Conservation (phyloP, 495 filamentous ascomycete species). For the Hyaloscypha finlandica region DNA sequence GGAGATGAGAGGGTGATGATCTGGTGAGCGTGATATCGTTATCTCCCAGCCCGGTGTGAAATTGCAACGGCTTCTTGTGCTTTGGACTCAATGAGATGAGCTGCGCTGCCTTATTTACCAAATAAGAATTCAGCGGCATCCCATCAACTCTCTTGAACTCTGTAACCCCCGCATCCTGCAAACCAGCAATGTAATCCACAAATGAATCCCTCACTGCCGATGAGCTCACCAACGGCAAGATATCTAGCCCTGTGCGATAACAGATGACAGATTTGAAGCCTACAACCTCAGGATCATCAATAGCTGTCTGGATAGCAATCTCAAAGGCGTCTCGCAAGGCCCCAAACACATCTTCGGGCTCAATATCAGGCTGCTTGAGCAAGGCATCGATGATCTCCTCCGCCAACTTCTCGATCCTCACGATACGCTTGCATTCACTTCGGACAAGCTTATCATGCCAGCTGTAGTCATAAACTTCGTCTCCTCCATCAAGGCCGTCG, state of each 20-base stretch:
- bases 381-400: conserved; percentile 57
- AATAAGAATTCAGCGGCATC: conserved; percentile 20
- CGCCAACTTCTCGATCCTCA: conserved; percentile 81
- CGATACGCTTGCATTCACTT: conserved; percentile 69
- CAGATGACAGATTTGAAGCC: conserved; percentile 88
- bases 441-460: conserved; percentile 74
- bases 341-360: conserved; percentile 35
- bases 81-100: conserved; percentile 45
- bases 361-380: conserved; percentile 31
- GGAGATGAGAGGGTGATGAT: conserved; percentile 77
- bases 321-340: conserved; percentile 52
- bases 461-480: conserved; percentile 58
- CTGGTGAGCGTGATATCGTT: conserved; percentile 72
- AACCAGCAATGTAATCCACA: conserved; percentile 11
- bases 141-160: conserved; percentile 27
- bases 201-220: conserved; percentile 28
- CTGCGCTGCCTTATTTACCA: conserved; percentile 53
- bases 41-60: conserved; percentile 86
- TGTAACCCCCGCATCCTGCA: conserved; percentile 10
- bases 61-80: conserved; percentile 73
- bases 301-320: conserved; percentile 36
- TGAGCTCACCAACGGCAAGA: conserved; percentile 33
- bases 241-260: conserved; percentile 75
- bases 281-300: conserved; percentile 68
- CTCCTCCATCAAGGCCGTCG: conserved; percentile 64